A percentile compares a stretch with the other conserved stretches of the same genome.
Evolutionary conservation across 108 stramenopile species (phyloP).

Genomic region (Skeletonema grethae): DNA sequence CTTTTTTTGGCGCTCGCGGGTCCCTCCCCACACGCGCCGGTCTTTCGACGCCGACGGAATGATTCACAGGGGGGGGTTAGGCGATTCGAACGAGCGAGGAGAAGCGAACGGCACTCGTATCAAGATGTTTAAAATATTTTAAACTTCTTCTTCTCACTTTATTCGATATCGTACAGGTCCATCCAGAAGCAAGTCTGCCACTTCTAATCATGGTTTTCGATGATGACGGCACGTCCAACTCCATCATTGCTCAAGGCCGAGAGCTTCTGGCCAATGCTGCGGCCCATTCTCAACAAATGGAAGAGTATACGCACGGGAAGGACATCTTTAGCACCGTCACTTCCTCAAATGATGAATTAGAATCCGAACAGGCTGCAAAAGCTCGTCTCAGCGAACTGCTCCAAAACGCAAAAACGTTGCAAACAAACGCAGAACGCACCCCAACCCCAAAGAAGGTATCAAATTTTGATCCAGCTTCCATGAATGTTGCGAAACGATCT

Average conservation of each 20-base stretch:
- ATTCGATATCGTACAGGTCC: too few species aligned
- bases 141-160: too few species aligned
- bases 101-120: too few species aligned
- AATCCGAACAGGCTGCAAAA: background rate
- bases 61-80: too few species aligned
- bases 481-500: constrained; percentile 37
- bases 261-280: constrained; percentile 20
- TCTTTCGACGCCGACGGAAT: too few species aligned
- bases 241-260: constrained; percentile 13
- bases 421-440: background rate
- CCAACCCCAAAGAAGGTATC: constrained; percentile 10
- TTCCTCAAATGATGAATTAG: background rate
- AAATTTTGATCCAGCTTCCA: constrained; percentile 16
- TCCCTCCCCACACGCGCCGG: too few species aligned
- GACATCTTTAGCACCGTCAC: background rate
- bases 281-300: constrained; percentile 23
- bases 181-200: too few species aligned
- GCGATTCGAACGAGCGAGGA: too few species aligned
- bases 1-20: too few species aligned
- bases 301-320: constrained; percentile 17
- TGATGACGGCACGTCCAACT: background rate
- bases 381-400: background rate
- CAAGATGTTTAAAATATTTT: too few species aligned
- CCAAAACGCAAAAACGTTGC: background rate
- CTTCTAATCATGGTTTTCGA: too few species aligned